phyloP scores from a whole-genome alignment of 1,139 yeast genomes.

The Hanseniaspora gamundiae region DNA sequence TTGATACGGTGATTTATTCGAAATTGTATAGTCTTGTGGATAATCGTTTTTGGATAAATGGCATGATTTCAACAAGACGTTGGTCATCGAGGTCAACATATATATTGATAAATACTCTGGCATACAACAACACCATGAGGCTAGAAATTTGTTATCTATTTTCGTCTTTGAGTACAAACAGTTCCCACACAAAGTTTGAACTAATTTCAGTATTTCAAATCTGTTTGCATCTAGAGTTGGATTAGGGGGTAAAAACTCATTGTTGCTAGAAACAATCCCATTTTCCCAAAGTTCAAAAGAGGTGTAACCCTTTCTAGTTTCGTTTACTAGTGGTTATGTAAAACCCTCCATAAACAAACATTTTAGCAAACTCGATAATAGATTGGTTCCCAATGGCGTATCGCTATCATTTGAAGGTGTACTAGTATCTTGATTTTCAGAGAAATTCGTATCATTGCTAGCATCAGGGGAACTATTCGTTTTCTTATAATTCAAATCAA shows the following conservation, averaged over 20 bases:
- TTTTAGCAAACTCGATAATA: slow-evolving; percentile 36
- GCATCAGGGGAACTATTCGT: neutral
- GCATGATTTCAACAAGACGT: slow-evolving; percentile 33
- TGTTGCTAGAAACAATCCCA: slow-evolving; percentile 33
- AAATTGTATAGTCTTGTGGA: slow-evolving; percentile 3
- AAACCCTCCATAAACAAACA: slow-evolving; percentile 41
- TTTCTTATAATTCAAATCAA: slow-evolving; percentile 16
- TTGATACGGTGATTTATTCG: too few species aligned
- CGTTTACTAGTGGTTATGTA: slow-evolving; percentile 18
- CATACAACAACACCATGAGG: slow-evolving; percentile 41
- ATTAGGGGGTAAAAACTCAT: slow-evolving; percentile 33
- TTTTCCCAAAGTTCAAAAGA: slow-evolving; percentile 51
- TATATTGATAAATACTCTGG: slow-evolving; percentile 40
- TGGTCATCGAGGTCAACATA: slow-evolving; percentile 58
- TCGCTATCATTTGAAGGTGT: slow-evolving; percentile 14
- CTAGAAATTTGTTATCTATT: slow-evolving; percentile 35
- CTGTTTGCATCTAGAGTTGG: slow-evolving; percentile 52
- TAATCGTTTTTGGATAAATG: slow-evolving; percentile 1
- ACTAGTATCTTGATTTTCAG: slow-evolving; percentile 13
- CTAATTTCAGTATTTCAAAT: slow-evolving; percentile 49
- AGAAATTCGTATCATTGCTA: slow-evolving; percentile 5
- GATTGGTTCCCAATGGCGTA: slow-evolving; percentile 37
- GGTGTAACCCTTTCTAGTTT: slow-evolving; percentile 13
- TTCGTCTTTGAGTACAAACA: slow-evolving; percentile 36
- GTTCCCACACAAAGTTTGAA: slow-evolving; percentile 53